Evolutionary conservation across 139 green algal genomes (phyloP).

Genomic region (Ostreobium quekettii): DNA sequence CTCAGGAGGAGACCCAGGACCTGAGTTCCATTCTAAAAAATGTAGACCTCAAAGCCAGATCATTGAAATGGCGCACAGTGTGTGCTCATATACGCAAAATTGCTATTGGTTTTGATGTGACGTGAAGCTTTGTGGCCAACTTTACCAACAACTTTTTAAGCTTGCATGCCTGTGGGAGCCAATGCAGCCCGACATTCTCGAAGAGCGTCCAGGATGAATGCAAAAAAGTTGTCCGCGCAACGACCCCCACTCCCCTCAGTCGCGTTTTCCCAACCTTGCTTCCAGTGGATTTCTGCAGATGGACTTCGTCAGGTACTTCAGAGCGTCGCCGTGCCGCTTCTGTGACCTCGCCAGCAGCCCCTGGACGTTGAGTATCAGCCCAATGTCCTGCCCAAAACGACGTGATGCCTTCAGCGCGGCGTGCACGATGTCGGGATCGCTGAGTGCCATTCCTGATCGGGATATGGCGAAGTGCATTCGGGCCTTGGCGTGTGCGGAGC

Average conservation of each 20-base stretch:
- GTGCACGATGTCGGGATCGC: not conserved
- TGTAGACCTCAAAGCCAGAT: too few species aligned
- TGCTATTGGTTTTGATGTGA: too few species aligned
- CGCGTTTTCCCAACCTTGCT: not conserved
- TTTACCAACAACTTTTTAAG: too few species aligned
- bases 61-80: too few species aligned
- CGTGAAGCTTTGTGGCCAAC: too few species aligned
- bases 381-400: not conserved
- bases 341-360: not conserved
- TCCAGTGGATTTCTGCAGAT: not conserved
- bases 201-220: too few species aligned
- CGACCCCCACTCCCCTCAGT: not conserved
- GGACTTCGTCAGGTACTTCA: conserved; percentile 1
- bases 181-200: too few species aligned
- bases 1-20: too few species aligned
- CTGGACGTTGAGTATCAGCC: conserved; percentile 8
- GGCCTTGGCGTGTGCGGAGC: not conserved
- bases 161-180: too few species aligned
- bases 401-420: not conserved
- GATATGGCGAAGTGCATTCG: conserved; percentile 7
- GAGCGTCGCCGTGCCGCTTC: not conserved
- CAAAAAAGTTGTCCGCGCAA: too few species aligned
- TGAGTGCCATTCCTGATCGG: not conserved
- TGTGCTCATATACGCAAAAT: too few species aligned
- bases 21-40: too few species aligned